Percentiles rank a stretch among this genome's conserved stretches.
Evolutionary conservation across 2,329 filamentous ascomycete species (phyloP).

Genomic region (Neospermospora avenae): DNA sequence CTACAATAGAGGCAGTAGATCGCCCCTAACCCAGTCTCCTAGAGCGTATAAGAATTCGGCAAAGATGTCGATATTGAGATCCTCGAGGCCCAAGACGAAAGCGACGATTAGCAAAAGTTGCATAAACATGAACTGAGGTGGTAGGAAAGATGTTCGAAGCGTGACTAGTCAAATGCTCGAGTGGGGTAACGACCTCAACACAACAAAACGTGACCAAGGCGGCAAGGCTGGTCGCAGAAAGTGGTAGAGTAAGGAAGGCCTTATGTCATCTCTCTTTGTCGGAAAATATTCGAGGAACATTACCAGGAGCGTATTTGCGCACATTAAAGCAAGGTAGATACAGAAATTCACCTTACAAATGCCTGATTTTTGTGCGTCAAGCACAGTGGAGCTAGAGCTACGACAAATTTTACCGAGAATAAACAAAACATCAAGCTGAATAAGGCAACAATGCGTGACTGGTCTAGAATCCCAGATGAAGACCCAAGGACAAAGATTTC

Average conservation of each 20-base stretch:
- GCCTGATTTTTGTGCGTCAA: too few species aligned
- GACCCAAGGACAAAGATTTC: too few species aligned
- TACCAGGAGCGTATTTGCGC: not conserved
- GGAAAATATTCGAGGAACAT: not conserved
- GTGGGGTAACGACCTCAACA: not conserved
- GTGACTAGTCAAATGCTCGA: not conserved
- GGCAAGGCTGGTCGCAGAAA: not conserved
- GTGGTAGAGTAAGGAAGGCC: not conserved
- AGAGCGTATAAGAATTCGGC: not conserved
- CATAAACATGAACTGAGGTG: not conserved
- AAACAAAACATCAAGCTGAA: not conserved
- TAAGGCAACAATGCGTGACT: not conserved
- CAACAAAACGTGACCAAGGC: not conserved
- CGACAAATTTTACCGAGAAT: not conserved
- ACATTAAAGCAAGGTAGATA: not conserved
- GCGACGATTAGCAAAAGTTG: not conserved
- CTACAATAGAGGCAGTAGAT: not conserved
- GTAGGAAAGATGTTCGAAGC: not conserved
- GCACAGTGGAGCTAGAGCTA: not conserved
- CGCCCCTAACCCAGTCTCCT: not conserved
- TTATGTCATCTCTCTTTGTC: not conserved
- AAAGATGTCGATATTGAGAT: not conserved
- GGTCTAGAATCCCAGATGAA: not conserved
- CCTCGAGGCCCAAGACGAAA: not conserved
- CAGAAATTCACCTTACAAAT: not conserved